A percentile compares a stretch with the other conserved stretches of the same genome.
phyloP scores from a whole-genome alignment of 169 alveolate species.

The Plasmodium fragile region DNA sequence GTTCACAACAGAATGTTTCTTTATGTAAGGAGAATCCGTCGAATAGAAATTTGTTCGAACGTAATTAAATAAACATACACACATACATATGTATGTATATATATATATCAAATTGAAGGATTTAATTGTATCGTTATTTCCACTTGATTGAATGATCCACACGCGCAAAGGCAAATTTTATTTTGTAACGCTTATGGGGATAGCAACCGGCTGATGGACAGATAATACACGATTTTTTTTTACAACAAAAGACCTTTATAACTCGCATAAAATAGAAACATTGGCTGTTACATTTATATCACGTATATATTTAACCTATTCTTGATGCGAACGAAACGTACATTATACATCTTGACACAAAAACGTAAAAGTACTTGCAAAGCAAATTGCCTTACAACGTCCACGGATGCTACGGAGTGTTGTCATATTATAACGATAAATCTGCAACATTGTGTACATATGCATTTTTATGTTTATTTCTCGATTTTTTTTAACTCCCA shows the following conservation, averaged over 20 bases:
- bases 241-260: not conserved
- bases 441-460: not conserved
- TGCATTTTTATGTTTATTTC: not conserved
- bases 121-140: not conserved
- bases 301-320: not conserved
- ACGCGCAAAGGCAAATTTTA: not conserved
- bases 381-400: not conserved
- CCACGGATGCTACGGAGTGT: not conserved
- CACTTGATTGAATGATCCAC: not conserved
- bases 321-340: not conserved
- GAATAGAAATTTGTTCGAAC: not conserved
- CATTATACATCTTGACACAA: not conserved
- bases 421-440: not conserved
- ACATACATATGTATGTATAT: not conserved
- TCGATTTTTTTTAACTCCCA: not conserved
- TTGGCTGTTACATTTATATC: not conserved
- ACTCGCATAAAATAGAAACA: not conserved
- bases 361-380: not conserved
- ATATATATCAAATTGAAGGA: not conserved
- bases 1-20: not conserved
- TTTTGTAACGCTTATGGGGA: not conserved
- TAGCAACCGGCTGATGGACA: not conserved
- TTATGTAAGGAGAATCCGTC: not conserved
- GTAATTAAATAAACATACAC: not conserved
- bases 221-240: not conserved